A percentile compares a stretch with the other conserved stretches of the same genome.
phyloP scores from a whole-genome alignment of 129 eudicot genomes.

The Flaveria robusta region DNA sequence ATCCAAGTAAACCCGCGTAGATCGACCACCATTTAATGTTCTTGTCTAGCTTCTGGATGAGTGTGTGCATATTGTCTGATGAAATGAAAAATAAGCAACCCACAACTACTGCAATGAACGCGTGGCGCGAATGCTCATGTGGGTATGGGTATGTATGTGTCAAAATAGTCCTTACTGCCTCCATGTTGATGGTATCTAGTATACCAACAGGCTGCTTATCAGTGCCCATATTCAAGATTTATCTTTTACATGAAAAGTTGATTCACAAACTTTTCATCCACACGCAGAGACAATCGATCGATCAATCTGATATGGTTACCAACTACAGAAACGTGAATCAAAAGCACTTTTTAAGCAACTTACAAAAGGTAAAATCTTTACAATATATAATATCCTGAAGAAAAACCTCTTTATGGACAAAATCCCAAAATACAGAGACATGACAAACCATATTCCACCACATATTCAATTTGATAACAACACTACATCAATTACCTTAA shows the following conservation, averaged over 20 bases:
- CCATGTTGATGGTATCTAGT: slow-evolving; percentile 79
- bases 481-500: background rate
- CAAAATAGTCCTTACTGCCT: slow-evolving; percentile 77
- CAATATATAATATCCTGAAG: background rate
- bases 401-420: background rate
- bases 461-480: background rate
- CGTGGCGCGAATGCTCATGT: slow-evolving; percentile 70
- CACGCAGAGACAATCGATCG: slow-evolving; percentile 3
- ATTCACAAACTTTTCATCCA: slow-evolving; percentile 25
- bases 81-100: slow-evolving; percentile 41
- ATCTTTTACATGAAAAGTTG: background rate
- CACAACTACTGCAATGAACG: slow-evolving; percentile 32
- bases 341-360: slow-evolving; percentile 9
- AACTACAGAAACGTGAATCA: slow-evolving; percentile 38
- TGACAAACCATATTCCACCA: too few species aligned
- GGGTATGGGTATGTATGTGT: slow-evolving; percentile 89
- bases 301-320: slow-evolving; percentile 28
- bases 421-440: background rate
- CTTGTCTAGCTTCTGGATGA: slow-evolving; percentile 79
- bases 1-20: slow-evolving; percentile 86
- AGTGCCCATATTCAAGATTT: slow-evolving; percentile 51
- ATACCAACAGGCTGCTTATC: slow-evolving; percentile 67
- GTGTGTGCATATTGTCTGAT: slow-evolving; percentile 93
- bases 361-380: background rate
- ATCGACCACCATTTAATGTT: slow-evolving; percentile 99